These are phyloP conservation scores for Paramecium pentaurelia DNA, from an alignment of 73 alveolate genomes.

Conservation along the genomic window DNA sequence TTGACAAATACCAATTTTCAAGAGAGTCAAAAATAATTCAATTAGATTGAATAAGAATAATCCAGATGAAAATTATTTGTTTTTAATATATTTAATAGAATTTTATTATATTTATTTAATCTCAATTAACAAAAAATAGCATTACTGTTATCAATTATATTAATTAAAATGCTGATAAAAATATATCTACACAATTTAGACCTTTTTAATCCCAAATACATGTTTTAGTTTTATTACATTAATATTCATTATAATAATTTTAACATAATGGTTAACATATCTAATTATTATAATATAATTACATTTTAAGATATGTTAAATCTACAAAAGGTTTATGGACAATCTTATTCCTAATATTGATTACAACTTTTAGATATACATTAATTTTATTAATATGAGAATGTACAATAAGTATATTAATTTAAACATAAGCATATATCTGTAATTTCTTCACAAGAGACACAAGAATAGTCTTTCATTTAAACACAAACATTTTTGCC, in stretches of 20 bases:
- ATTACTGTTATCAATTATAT: neutral
- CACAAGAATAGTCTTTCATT: neutral
- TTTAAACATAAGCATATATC: neutral
- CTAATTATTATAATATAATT: neutral
- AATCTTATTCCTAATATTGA: neutral
- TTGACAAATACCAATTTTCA: neutral
- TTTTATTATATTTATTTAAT: neutral
- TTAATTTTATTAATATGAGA: neutral
- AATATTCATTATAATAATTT: too few relatives aligned
- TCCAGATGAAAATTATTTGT: neutral
- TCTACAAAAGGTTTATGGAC: neutral
- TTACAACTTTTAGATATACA: neutral
- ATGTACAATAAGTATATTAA: neutral
- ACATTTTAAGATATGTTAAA: neutral
- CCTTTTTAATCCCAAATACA: neutral
- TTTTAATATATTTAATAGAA: neutral
- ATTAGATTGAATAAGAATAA: neutral
- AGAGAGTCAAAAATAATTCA: neutral
- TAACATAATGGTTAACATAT: neutral
- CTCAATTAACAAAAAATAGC: neutral
- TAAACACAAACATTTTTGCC: neutral
- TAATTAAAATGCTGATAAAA: too few relatives aligned
- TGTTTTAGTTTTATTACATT: neutral
- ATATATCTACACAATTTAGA: neutral
- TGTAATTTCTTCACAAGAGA: slow-evolving; percentile 7